phyloP scores from a whole-genome alignment of 73 alveolate species.

The Paramecium octaurelia region DNA sequence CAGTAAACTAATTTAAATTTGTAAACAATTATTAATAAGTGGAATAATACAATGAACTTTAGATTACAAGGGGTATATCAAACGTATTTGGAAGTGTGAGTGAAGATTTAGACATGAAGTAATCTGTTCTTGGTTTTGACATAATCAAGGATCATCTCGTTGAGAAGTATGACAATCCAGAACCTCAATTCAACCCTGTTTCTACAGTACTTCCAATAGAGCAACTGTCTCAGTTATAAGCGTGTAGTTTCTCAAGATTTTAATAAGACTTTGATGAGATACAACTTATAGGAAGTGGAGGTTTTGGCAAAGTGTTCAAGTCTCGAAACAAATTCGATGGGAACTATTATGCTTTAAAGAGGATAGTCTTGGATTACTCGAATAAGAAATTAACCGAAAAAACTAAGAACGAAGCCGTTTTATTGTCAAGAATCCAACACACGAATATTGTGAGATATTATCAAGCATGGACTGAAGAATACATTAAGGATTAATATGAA shows the following conservation, averaged over 20 bases:
- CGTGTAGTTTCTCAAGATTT: constrained; percentile 1
- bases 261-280: constrained; percentile 49
- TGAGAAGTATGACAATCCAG: not conserved
- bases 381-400: constrained; percentile 23
- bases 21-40: not conserved
- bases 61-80: not conserved
- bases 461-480: constrained; percentile 39
- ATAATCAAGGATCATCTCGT: not conserved
- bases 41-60: not conserved
- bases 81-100: not conserved
- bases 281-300: constrained; percentile 64
- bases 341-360: constrained; percentile 62
- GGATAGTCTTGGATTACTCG: constrained; percentile 40
- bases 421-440: constrained; percentile 60
- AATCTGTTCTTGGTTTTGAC: not conserved
- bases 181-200: not conserved
- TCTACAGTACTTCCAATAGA: not conserved
- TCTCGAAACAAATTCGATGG: constrained; percentile 63
- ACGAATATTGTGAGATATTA: constrained; percentile 65
- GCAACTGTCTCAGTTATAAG: not conserved
- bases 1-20: not conserved
- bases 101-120: not conserved
- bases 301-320: constrained; percentile 66
- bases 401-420: constrained; percentile 66
- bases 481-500: constrained; percentile 52